Evolutionary conservation across 441 rosid species (phyloP).

Genomic region (Bocquillonia castaneifolia): DNA sequence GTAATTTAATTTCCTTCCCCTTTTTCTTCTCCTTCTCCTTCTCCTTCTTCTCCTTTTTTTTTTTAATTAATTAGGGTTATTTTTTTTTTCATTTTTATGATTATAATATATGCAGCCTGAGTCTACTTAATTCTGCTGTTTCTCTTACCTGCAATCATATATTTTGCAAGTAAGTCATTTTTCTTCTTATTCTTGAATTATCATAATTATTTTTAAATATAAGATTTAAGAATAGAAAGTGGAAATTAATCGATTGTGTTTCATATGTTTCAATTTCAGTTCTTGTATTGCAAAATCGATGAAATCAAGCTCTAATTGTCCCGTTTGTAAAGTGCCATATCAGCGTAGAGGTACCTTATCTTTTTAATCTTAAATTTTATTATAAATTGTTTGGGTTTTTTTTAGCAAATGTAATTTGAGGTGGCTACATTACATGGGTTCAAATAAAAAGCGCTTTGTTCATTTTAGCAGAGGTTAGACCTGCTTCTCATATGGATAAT

Average conservation of each 20-base stretch:
- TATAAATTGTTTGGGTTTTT: neutral
- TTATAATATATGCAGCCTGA: slow-evolving; percentile 59
- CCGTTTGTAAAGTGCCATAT: slow-evolving; percentile 76
- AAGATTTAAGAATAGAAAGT: neutral
- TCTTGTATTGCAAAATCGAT: slow-evolving; percentile 67
- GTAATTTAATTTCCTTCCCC: slow-evolving; percentile 29
- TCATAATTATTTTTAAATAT: neutral
- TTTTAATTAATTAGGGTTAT: too few species aligned
- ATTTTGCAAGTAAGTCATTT: slow-evolving; percentile 73
- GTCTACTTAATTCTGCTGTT: slow-evolving; percentile 58
- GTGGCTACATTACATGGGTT: too few species aligned
- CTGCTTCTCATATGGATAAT: slow-evolving; percentile 91
- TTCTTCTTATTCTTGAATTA: neutral
- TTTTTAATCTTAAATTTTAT: neutral
- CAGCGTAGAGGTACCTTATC: slow-evolving; percentile 55
- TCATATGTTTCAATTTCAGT: slow-evolving; percentile 36
- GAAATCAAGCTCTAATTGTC: slow-evolving; percentile 68
- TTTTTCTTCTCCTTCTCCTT: too few species aligned
- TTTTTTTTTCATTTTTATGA: neutral
- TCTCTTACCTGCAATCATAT: slow-evolving; percentile 81
- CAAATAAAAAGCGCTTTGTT: neutral
- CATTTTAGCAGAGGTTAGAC: slow-evolving; percentile 54
- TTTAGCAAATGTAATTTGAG: neutral
- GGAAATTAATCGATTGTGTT: neutral
- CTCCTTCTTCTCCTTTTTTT: too few species aligned